These are phyloP conservation scores for Saccharomyces kudriavzevii DNA, from an alignment of 805 yeast species.

Conservation along the genomic window DNA sequence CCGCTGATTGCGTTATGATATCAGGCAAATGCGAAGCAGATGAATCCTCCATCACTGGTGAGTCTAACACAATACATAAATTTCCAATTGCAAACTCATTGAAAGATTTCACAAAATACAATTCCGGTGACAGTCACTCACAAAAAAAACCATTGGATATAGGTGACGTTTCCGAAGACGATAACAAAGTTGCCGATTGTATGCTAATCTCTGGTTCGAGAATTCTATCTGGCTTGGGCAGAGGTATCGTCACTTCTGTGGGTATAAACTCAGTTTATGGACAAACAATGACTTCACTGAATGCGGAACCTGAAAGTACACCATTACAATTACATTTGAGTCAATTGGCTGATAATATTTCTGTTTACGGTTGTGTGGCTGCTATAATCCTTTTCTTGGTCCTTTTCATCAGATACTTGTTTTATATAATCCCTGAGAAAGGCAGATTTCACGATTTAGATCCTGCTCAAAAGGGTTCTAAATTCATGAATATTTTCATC, in stretches of 20 bases:
- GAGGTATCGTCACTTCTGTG: constrained; percentile 79
- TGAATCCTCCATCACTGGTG: constrained; percentile 91
- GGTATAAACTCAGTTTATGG: constrained; percentile 90
- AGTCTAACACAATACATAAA: constrained; percentile 74
- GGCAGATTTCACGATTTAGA: constrained; percentile 38
- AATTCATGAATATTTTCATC: constrained; percentile 76
- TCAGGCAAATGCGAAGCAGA: constrained; percentile 79
- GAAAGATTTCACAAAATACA: constrained; percentile 20
- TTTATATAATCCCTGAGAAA: constrained; percentile 39
- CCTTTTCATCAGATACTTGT: constrained; percentile 66
- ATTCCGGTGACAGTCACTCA: constrained; percentile 14
- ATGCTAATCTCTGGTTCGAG: constrained; percentile 88
- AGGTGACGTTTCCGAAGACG: constrained; percentile 4
- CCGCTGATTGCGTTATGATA: constrained; percentile 76
- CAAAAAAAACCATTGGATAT: constrained; percentile 5
- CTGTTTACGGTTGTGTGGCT: constrained; percentile 86
- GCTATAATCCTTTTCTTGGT: constrained; percentile 76
- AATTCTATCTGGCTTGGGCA: constrained; percentile 77
- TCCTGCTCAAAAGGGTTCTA: constrained; percentile 73
- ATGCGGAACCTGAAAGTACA: constrained; percentile 71
- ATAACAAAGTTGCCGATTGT: constrained; percentile 49
- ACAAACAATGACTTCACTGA: constrained; percentile 74
- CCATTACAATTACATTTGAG: constrained; percentile 82
- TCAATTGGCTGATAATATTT: constrained; percentile 82
- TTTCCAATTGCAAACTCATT: constrained; percentile 41